phyloP scores from a whole-genome alignment of 2,329 filamentous ascomycete genomes.

The Nakataea oryzae region DNA sequence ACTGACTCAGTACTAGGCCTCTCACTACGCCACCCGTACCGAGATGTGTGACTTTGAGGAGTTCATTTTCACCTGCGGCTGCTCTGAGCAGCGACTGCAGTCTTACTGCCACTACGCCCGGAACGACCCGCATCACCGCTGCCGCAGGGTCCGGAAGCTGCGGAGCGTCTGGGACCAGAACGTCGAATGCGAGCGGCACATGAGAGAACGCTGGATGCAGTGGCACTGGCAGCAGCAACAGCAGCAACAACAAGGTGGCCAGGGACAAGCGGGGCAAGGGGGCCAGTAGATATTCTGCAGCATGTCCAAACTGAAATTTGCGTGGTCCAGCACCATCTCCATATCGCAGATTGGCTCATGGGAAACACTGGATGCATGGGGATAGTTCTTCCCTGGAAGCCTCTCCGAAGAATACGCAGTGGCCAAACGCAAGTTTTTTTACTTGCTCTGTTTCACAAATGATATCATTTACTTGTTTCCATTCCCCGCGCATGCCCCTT shows the following conservation, averaged over 20 bases:
- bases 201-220: constrained; percentile 5
- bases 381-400: not conserved
- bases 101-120: constrained; percentile 67
- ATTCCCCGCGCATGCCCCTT: no score
- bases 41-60: constrained; percentile 64
- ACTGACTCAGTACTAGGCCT: not conserved
- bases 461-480: not conserved
- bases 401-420: no score
- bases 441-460: no score
- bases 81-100: constrained; percentile 48
- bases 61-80: constrained; percentile 55
- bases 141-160: constrained; percentile 56
- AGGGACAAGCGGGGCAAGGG: not conserved
- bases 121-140: constrained; percentile 60
- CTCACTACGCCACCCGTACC: not conserved
- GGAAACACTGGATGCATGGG: not conserved
- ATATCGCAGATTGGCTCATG: not conserved
- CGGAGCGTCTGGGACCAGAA: constrained; percentile 48
- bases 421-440: no score
- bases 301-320: not conserved
- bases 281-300: not conserved
- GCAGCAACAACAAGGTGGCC: not conserved
- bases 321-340: not conserved
- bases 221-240: constrained; percentile 1
- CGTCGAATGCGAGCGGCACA: constrained; percentile 40